Base-by-base conservation (phyloP, 306 rosid species). In the Myrica gale region DNA sequence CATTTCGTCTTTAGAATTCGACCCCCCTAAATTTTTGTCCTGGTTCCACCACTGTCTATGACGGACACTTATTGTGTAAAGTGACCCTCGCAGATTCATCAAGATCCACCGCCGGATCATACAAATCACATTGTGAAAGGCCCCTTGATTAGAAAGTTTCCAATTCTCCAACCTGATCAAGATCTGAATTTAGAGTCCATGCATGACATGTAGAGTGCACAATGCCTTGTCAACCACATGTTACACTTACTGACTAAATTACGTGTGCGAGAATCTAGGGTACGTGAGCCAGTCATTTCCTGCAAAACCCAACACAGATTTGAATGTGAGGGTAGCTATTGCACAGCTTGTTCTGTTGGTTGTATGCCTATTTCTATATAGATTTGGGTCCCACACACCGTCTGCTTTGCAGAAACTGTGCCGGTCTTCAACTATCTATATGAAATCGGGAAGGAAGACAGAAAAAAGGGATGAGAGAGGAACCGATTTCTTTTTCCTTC, bases 291-390 rank as follows among this genome's bases (percentile, higher is more conserved):
- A 81, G 84, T 79, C 76, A 83, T 80, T 87, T 82, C 71, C 84
- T 83, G 79, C 88, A 84, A 75, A 80, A 52, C 77, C 91, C 89
- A 86, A 88, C 90, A 85, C 89, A 85, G 95, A 88, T 89, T 88
- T 91, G 95, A 89, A 89, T 85, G 92, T 77, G 95, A 83, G 83
- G 55, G 90, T 87, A 79, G 87, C 92, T 85, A 80, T 86, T 80
- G 79, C 91, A 84, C 92, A 89, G 95, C 90, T 88, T 65, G 84
- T 85, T 83, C 1, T 76, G 80, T 86, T 91, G 97, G 89, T 88
- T 88, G 81, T 85, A 83, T 89, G 88, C 91, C 53, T 81, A 88
- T 80, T 88, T 89, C 92, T 79, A 89, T 86, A 85, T 86, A 79
- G 91, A 91, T 89, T 89, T 88, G 91, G 91, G 95, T 78, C 97